Base-by-base conservation (phyloP, 805 yeast genomes). In the Suhomyces sp. region DNA sequence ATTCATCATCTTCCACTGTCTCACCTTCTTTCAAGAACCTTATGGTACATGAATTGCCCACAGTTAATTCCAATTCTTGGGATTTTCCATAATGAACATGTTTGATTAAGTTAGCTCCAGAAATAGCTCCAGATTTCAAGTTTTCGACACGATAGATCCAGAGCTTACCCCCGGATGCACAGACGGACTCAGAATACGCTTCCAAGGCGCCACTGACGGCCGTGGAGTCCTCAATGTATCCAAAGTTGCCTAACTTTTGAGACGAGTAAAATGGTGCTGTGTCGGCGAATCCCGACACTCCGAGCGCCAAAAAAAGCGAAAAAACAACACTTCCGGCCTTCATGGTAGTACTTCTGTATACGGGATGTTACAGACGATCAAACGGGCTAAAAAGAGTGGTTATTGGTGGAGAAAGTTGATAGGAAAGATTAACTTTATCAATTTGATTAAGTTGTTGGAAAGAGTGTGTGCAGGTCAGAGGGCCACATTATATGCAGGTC, bases 121-220 rank as follows among this genome's bases (percentile, higher is more conserved):
- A 29, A 3, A 28, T 23, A 12, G 19, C 27, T 12, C 28, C 35
- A 14, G 31, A 26, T 15, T 32, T 28, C 39, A 58, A 51, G 33
- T 46, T 43, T 16, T 36, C 27, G 23, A 58, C 65, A 18, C 66
- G 45, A 42, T 56, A 60, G 20, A 62, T 46, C 25, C 43, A 36
- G 43, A 60, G 36, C 28, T 43, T 31, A 5, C 36, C 38, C 12
- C 45, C 41, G 9, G 19, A 10, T 6, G 34, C 25, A 37, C 66
- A 60, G 24, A 52, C 40, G 6, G 36, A 33, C 22, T 43, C 43
- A 30, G 56, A 41, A 40, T 39, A 35, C 15, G 41, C 39, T 27
- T 44, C 34, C 28, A 59, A 37, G 4, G 46, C 43, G 6, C 29
- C 20, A 15, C 50, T 36, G 29, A 60, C 39, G 23, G 33, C 44